Percentiles rank a stretch among this genome's conserved stretches.
Evolutionary conservation across 805 yeast species (phyloP).

Genomic region (Schwanniomyces vanrijiae): DNA sequence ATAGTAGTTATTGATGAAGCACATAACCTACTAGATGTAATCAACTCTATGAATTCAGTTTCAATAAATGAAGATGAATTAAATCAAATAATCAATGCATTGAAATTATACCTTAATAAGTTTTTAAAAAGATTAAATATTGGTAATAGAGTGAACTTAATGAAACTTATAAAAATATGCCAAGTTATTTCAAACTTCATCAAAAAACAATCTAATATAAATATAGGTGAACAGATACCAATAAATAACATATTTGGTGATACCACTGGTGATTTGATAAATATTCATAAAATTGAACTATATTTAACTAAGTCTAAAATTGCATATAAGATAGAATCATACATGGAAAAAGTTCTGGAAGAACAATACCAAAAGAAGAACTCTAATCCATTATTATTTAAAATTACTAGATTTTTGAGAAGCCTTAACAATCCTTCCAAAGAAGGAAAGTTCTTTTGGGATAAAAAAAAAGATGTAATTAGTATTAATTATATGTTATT

Average conservation of each 20-base stretch:
- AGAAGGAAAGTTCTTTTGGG: slow-evolving; percentile 81
- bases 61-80: slow-evolving; percentile 54
- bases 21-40: slow-evolving; percentile 80
- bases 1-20: slow-evolving; percentile 90
- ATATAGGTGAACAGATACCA: slow-evolving; percentile 56
- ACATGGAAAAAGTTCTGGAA: slow-evolving; percentile 38
- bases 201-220: slow-evolving; percentile 17
- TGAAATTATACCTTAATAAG: slow-evolving; percentile 55
- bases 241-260: slow-evolving; percentile 53
- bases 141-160: slow-evolving; percentile 67
- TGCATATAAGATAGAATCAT: slow-evolving; percentile 80
- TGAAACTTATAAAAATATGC: slow-evolving; percentile 61
- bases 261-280: slow-evolving; percentile 68
- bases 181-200: slow-evolving; percentile 53
- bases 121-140: slow-evolving; percentile 67
- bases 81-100: slow-evolving; percentile 40
- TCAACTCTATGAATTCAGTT: slow-evolving; percentile 67
- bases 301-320: slow-evolving; percentile 70
- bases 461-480: slow-evolving; percentile 26
- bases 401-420: slow-evolving; percentile 61
- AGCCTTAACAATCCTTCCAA: slow-evolving; percentile 69
- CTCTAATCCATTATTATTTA: slow-evolving; percentile 62
- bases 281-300: slow-evolving; percentile 63
- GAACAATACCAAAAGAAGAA: slow-evolving; percentile 8
- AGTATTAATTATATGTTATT: slow-evolving; percentile 67